A percentile compares a stretch with the other conserved stretches of the same genome.
Evolutionary conservation across 768 basidiomycete genomes (phyloP).

Genomic region (Dacryopinax primogenitus): DNA sequence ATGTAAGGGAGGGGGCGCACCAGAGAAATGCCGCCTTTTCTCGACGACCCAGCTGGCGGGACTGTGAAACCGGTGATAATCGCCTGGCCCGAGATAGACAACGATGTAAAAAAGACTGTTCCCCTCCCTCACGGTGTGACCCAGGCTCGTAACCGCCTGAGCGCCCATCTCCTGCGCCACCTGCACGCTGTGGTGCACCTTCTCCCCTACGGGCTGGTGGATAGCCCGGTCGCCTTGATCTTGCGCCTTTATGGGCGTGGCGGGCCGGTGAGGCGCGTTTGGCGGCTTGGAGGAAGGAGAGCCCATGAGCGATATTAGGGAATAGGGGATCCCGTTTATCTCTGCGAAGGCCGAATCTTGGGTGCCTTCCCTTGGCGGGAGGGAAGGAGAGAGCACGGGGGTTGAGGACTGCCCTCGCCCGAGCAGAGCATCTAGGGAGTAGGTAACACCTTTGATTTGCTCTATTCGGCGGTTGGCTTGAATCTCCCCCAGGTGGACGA

Average conservation of each 20-base stretch:
- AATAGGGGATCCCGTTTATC: constrained; percentile 95
- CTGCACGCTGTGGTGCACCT: constrained; percentile 50
- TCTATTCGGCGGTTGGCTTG: constrained; percentile 62
- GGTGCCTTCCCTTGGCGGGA: constrained; percentile 40
- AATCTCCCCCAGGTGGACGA: constrained; percentile 86
- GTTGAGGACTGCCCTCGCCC: constrained; percentile 36
- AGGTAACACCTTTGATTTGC: constrained; percentile 96
- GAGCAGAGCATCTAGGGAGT: constrained; percentile 85
- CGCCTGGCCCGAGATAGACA: constrained; percentile 95
- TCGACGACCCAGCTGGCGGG: constrained; percentile 97
- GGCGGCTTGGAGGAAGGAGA: constrained; percentile 1
- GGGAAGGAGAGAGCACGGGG: constrained; percentile 33
- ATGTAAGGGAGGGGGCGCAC: constrained; percentile 31
- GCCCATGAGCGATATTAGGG: constrained; percentile 79
- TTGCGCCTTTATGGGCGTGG: constrained; percentile 21
- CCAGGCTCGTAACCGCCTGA: constrained; percentile 10
- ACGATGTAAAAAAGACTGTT: constrained; percentile 86
- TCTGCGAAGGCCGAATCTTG: constrained; percentile 86
- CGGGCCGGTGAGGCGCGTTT: constrained; percentile 14
- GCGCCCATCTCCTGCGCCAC: constrained; percentile 65
- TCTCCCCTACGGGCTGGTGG: constrained; percentile 36
- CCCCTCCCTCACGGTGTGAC: constrained; percentile 41
- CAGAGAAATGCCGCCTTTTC: constrained; percentile 85
- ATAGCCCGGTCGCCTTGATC: constrained; percentile 18
- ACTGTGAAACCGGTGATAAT: constrained; percentile 95